Evolutionary conservation across 1,139 yeast species (phyloP), one percentile per base, ranked within the genome.

Genomic region (Suhomyces atakaporum): DNA sequence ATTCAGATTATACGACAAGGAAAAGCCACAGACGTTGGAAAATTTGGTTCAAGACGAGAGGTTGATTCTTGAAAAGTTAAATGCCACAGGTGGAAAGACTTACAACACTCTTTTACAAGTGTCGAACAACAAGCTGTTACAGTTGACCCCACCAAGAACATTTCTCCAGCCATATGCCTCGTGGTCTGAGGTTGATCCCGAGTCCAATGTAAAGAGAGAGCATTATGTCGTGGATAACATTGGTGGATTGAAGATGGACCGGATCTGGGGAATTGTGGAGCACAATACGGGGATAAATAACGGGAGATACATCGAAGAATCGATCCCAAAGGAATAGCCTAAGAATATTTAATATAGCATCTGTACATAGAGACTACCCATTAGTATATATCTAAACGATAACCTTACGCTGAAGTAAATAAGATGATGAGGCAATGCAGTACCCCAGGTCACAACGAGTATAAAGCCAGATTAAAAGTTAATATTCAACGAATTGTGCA

Each of bases 171-270:
- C 89, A 1, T 81, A 79, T 65, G 70, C 76, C 20, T 75, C 80
- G 33, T 79, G 92, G 83, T 65, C 73, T 30, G 74, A 74, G 29
- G 52, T 47, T 10, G 73, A 72, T 25, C 54, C 61, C 5, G 61
- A 65, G 53, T 29, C 66, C 2, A 63, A 66, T 1, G 45, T 54
- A 29, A 62, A 51, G 39, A 63, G 69, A 43, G 62, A 65, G 24
- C 78, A 70, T 56, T 84, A 79, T 49, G 75, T 86, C 3, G 77
- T 74, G 7, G 95, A 86, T 52, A 83, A 85, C 46, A 69, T 84
- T 29, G 94, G 95, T 3, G 95, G 95, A 1, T 64, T 84, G 53
- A 79, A 79, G 47, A 86, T 86, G 95, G 95, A 86, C 50, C 65
- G 95, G 38, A 56, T 86, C 4, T 82, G 95, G 92, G 89, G 92